Percentiles rank a stretch among this genome's conserved stretches.
Evolutionary conservation across 257 asterid species (phyloP).

Genomic region (Solanum virginianum): DNA sequence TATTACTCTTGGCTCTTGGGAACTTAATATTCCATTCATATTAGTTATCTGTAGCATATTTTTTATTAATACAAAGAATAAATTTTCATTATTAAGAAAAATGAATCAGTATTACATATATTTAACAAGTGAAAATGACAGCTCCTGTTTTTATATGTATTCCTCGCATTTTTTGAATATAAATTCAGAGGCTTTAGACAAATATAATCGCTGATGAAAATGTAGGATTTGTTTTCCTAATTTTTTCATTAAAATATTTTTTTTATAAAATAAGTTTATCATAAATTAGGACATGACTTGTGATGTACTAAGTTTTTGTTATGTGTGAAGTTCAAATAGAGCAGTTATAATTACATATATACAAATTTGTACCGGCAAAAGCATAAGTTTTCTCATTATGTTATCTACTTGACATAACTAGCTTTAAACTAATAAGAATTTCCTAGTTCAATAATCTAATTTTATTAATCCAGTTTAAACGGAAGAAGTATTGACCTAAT

Average conservation of each 20-base stretch:
- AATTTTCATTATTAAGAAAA: not conserved
- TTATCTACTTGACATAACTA: not conserved
- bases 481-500: not conserved
- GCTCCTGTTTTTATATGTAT: not conserved
- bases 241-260: not conserved
- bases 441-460: not conserved
- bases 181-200: not conserved
- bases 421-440: not conserved
- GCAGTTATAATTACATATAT: too few species aligned
- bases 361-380: not conserved
- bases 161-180: not conserved
- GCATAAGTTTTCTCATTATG: not conserved
- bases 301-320: too few species aligned
- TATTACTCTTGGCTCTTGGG: not conserved
- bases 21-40: not conserved
- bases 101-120: not conserved
- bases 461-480: not conserved
- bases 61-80: not conserved
- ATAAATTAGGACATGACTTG: not conserved
- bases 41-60: not conserved
- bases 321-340: too few species aligned
- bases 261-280: not conserved
- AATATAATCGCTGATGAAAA: not conserved
- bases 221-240: too few species aligned
- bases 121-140: not conserved